These are phyloP conservation scores for Santalum album DNA, from an alignment of 164 flowering plant species.

Conservation along the genomic window DNA sequence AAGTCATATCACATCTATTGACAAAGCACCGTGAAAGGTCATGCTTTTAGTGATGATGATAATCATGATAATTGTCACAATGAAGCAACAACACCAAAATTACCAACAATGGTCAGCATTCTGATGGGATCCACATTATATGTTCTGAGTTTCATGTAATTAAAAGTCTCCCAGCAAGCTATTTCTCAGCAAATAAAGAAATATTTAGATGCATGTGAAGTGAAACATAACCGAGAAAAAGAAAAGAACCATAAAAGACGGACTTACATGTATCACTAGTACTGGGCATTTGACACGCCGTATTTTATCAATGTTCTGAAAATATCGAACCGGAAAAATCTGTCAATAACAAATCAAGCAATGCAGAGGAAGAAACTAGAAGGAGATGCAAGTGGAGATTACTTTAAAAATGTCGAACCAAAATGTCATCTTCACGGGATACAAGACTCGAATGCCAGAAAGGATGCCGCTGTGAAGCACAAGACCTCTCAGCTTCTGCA, in stretches of 20 bases:
- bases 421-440: conserved; percentile 82
- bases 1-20: too few species aligned
- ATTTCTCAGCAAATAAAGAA: too few species aligned
- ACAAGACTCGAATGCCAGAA: conserved; percentile 82
- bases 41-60: too few species aligned
- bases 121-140: too few species aligned
- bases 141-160: too few species aligned
- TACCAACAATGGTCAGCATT: too few species aligned
- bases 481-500: conserved; percentile 55
- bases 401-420: conserved; percentile 98
- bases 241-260: not conserved
- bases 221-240: not conserved
- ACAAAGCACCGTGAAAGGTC: too few species aligned
- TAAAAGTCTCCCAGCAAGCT: too few species aligned
- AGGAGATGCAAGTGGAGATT: conserved; percentile 12
- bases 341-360: conserved; percentile 7
- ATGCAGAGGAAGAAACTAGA: not conserved
- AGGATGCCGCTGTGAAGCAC: conserved; percentile 94
- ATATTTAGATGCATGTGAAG: too few species aligned
- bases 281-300: conserved; percentile 69
- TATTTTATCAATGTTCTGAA: conserved; percentile 95
- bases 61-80: too few species aligned
- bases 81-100: too few species aligned
- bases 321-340: conserved; percentile 1
- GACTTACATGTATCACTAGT: conserved; percentile 93